phyloP scores from a whole-genome alignment of 2,329 filamentous ascomycete genomes.

The Paramyrothecium sp. region DNA sequence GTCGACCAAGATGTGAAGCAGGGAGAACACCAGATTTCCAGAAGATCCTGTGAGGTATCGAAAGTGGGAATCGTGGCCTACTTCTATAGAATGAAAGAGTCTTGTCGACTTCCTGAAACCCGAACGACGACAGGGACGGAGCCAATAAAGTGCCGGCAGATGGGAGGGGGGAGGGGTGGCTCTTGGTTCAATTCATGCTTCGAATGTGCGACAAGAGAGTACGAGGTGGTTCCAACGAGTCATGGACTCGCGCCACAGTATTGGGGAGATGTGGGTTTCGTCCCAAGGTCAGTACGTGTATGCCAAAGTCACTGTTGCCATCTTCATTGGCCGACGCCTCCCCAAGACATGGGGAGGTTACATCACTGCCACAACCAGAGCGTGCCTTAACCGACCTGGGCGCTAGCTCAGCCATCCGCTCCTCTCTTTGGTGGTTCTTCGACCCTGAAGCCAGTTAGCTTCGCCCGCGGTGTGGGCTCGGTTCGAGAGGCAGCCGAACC shows the following conservation, averaged over 20 bases:
- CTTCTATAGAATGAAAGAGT: not conserved
- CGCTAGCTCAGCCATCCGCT: not conserved
- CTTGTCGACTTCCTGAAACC: not conserved
- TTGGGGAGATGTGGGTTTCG: not conserved
- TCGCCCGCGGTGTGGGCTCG: not conserved
- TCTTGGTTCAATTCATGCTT: not conserved
- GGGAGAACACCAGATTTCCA: not conserved
- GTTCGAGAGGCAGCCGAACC: not conserved
- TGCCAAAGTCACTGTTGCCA: not conserved
- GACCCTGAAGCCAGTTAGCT: not conserved
- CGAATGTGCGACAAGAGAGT: not conserved
- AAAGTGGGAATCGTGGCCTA: not conserved
- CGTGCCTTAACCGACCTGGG: not conserved
- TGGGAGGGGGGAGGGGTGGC: not conserved
- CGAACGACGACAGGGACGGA: not conserved
- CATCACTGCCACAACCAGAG: not conserved
- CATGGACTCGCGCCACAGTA: not conserved
- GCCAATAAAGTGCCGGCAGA: not conserved
- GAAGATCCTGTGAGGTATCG: not conserved
- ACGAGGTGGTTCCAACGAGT: not conserved
- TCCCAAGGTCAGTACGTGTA: not conserved
- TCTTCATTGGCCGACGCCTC: not conserved
- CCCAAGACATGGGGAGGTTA: not conserved
- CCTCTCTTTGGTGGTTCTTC: not conserved
- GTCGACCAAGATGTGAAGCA: not conserved